Evolutionary conservation across 305 asterid species (phyloP).

Genomic region (Fraxinus floribunda): DNA sequence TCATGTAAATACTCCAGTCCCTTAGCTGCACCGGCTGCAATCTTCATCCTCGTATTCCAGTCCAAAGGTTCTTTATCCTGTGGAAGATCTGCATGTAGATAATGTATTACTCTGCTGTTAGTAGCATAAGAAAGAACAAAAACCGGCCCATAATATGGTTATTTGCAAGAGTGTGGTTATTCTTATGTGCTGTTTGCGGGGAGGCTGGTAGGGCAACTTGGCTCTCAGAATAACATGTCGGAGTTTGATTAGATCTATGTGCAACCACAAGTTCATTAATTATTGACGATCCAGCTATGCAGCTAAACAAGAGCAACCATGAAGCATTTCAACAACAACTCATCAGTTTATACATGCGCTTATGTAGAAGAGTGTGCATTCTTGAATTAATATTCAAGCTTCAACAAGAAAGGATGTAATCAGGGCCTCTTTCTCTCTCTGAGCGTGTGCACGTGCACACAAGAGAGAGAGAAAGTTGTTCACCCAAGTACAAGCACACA

Average conservation of each 20-base stretch:
- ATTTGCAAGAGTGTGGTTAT: neutral
- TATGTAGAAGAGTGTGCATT: neutral
- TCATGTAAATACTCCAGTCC: conserved; percentile 94
- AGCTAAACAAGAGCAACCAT: neutral
- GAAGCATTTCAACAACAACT: neutral
- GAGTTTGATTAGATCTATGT: conserved; percentile 1
- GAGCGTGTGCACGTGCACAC: neutral
- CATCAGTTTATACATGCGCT: neutral
- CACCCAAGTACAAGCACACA: conserved; percentile 1
- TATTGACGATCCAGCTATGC: neutral
- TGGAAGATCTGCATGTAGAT: conserved; percentile 50
- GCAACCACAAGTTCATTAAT: conserved; percentile 1
- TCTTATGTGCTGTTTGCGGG: neutral
- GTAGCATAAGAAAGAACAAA: neutral
- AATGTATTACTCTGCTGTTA: neutral
- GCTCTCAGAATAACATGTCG: neutral
- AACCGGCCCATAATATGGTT: neutral
- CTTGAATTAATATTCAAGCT: neutral
- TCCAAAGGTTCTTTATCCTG: conserved; percentile 78
- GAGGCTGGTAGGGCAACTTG: neutral
- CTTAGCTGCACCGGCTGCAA: conserved; percentile 96
- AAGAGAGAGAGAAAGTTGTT: neutral
- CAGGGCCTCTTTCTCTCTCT: neutral
- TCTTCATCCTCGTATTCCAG: conserved; percentile 96
- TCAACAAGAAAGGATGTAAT: neutral